phyloP scores from a whole-genome alignment of 2,329 filamentous ascomycete species.

The Allantophomopsis cytisporea region DNA sequence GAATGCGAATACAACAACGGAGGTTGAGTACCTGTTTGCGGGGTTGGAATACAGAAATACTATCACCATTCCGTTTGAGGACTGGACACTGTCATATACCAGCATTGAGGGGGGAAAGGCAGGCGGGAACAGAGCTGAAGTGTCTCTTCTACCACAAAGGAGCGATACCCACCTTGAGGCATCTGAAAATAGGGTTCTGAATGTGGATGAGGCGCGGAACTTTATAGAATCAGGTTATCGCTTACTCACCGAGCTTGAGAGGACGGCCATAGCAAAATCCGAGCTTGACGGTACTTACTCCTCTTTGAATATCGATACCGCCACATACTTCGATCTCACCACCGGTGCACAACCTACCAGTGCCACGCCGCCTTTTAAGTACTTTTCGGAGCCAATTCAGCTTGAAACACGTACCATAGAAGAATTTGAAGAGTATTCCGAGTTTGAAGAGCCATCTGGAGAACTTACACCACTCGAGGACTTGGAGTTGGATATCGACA shows the following conservation, averaged over 20 bases:
- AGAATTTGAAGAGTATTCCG: too few species aligned
- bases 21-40: constrained; percentile 18
- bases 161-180: not conserved
- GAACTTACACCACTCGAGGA: too few species aligned
- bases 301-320: too few species aligned
- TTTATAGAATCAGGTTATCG: constrained; percentile 1
- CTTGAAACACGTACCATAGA: too few species aligned
- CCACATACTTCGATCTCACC: too few species aligned
- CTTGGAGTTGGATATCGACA: too few species aligned
- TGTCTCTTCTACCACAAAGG: constrained; percentile 6
- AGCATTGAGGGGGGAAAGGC: constrained; percentile 16
- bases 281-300: too few species aligned
- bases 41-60: constrained; percentile 14
- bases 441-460: too few species aligned
- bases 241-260: not conserved
- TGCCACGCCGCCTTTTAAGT: too few species aligned
- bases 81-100: constrained; percentile 13
- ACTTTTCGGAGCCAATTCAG: too few species aligned
- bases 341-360: too few species aligned
- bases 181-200: not conserved
- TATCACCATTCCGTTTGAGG: constrained; percentile 8
- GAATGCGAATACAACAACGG: constrained; percentile 1
- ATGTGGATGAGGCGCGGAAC: not conserved
- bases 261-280: too few species aligned
- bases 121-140: constrained; percentile 13